A percentile compares a stretch with the other conserved stretches of the same genome.
phyloP scores from a whole-genome alignment of 73 alveolate genomes.

The Durusdinium trenchii region DNA sequence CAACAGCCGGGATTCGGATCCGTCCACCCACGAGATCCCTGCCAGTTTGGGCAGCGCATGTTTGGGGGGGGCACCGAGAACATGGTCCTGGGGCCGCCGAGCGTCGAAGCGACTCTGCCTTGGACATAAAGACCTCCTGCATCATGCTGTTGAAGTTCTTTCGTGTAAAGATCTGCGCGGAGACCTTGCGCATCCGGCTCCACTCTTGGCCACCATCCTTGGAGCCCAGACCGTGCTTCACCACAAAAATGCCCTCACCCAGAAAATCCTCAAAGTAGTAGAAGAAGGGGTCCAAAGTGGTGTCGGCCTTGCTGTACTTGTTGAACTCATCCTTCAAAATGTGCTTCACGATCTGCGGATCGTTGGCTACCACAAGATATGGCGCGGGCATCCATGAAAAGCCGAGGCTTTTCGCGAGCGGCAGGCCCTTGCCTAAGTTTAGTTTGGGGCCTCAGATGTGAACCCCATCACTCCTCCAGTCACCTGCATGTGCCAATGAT shows the following conservation, averaged over 20 bases:
- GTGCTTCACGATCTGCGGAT: neutral
- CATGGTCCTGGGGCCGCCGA: too few relatives aligned
- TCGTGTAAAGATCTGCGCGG: conserved; percentile 5
- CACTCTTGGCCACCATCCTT: neutral
- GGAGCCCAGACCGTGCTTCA: neutral
- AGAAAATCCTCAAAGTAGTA: neutral
- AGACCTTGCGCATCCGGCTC: conserved; percentile 23
- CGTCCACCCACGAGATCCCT: too few relatives aligned
- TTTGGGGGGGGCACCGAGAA: too few relatives aligned
- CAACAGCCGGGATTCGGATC: too few relatives aligned
- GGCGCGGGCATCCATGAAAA: neutral
- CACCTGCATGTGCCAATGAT: neutral
- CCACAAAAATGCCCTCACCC: conserved; percentile 9
- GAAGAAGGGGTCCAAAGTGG: neutral
- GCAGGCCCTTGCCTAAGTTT: neutral
- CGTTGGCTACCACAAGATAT: neutral
- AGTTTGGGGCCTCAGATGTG: neutral
- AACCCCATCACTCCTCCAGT: neutral
- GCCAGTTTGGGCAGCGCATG: too few relatives aligned
- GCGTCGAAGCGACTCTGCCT: neutral
- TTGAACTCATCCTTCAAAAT: conserved; percentile 4
- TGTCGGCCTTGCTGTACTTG: neutral
- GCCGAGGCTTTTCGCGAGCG: neutral
- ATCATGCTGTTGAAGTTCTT: conserved; percentile 20
- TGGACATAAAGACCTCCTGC: conserved; percentile 3